Percentiles rank a stretch among this genome's conserved stretches.
Conservation (phyloP, 2,329 filamentous ascomycete species). For the Sordariomycetes sp. region DNA sequence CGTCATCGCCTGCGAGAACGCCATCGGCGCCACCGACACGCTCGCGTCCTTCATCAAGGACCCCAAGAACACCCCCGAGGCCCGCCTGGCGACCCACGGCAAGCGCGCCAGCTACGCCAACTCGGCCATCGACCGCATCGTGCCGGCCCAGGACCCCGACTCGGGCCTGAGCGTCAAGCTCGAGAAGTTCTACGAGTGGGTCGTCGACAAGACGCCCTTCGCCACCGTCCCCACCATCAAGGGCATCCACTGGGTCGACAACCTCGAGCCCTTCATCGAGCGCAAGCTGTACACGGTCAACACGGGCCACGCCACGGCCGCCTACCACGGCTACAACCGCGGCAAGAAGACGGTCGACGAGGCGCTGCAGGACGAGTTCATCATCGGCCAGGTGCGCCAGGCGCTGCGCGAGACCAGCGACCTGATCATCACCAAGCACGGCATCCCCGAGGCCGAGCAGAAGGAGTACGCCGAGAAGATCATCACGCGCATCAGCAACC, state of each 20-base stretch:
- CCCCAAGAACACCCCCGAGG: constrained; percentile 57
- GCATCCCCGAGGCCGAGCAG: constrained; percentile 65
- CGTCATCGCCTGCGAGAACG: constrained; percentile 97
- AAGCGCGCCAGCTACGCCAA: constrained; percentile 85
- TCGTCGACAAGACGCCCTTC: constrained; percentile 83
- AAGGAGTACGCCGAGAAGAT: constrained; percentile 85
- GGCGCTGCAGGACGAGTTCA: constrained; percentile 50
- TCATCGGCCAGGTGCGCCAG: constrained; percentile 68
- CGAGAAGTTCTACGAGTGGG: constrained; percentile 99
- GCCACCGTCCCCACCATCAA: constrained; percentile 62
- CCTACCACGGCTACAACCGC: constrained; percentile 85
- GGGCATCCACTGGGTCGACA: constrained; percentile 85
- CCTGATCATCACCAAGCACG: constrained; percentile 80
- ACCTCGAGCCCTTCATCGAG: constrained; percentile 93
- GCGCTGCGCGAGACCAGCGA: constrained; percentile 78
- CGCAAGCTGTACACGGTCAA: constrained; percentile 99
- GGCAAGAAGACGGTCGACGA: constrained; percentile 86
- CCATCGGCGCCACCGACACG: constrained; percentile 86
- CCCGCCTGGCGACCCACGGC: constrained; percentile 57
- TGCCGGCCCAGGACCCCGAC: constrained; percentile 66
- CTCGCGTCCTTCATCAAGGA: constrained; percentile 73
- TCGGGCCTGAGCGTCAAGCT: constrained; percentile 85
- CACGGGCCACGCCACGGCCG: constrained; percentile 90
- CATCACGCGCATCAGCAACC: constrained; percentile 86
- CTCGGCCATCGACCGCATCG: constrained; percentile 96